Evolutionary conservation across 164 flowering plant species (phyloP).

Genomic region (Vitis vinifera): DNA sequence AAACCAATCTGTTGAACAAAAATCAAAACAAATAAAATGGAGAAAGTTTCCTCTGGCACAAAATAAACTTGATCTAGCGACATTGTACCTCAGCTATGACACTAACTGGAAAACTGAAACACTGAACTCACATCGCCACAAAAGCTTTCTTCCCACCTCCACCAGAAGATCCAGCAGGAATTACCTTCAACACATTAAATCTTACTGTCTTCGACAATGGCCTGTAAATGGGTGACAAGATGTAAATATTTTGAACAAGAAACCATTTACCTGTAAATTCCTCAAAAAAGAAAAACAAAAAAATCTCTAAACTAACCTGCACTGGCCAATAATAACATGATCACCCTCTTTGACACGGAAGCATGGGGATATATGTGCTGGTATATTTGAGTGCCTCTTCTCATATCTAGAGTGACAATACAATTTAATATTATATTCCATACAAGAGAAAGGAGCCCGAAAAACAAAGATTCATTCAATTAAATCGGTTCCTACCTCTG

Average conservation of each 20-base stretch:
- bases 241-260: too few relatives aligned
- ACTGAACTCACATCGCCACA: slow-evolving; percentile 26
- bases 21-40: neutral
- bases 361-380: slow-evolving; percentile 18
- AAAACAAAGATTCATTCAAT: neutral
- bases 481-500: slow-evolving; percentile 19
- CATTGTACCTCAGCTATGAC: neutral
- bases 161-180: slow-evolving; percentile 54
- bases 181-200: slow-evolving; percentile 53
- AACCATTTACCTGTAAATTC: too few relatives aligned
- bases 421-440: neutral
- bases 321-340: slow-evolving; percentile 18
- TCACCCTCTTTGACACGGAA: slow-evolving; percentile 20
- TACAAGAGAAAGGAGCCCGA: neutral
- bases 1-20: neutral
- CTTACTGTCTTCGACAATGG: slow-evolving; percentile 54
- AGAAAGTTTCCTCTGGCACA: neutral
- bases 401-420: slow-evolving; percentile 7
- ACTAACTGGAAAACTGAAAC: neutral
- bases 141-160: slow-evolving; percentile 58
- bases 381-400: slow-evolving; percentile 17
- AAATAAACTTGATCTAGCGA: neutral
- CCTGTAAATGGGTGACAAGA: slow-evolving; percentile 14
- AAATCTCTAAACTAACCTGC: slow-evolving; percentile 8
- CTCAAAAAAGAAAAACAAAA: neutral